Base-by-base conservation (phyloP, 2,329 filamentous ascomycete species). In the Penicillium sp. region DNA sequence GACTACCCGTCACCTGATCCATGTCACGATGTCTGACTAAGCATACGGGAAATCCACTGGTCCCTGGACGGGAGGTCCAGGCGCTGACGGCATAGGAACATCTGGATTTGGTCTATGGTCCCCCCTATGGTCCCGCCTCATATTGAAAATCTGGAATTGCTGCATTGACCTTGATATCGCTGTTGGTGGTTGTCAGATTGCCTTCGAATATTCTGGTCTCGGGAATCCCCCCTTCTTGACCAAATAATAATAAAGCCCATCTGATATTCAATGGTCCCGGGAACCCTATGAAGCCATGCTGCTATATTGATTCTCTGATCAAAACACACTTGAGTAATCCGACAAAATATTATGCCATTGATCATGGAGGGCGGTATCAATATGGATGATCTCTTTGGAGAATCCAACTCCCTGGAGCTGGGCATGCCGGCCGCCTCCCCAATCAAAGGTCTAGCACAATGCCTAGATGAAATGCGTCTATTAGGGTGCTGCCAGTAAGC, bases 401-500 rank as follows among this genome's bases (percentile, higher is more conserved):
- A 91, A 76, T 79, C 69, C 72, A 75, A 62, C 74, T 82, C 70
- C 66, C 73, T 69, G 82, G 85, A 61, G 82, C 85, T 70, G 82
- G 84, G 63, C 70, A 83, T 59, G 80, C 62, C 66, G 9, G 79
- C 79, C 7, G 73, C 79, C 4, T 78, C 82, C 31, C 78, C 82
- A 13, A 80, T 83, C 53, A 90, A 88, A 72, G 85, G 88, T 54
- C 81, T 96, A 20, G 82, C 85, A 34, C 84, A 87, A 67, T 84
- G 89, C 54, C 74, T 96, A 37, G 89, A 94, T 70, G 89, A 95
- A 67, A 79, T 94, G 64, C 85, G 89, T 62, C 79, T 82, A 56
- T 84, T 84, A 56, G 91, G 91, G 16, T 94, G 89, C 72, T 90
- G 87, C 79, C 89, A 92, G 91, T 94, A 84, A 76, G 86, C 81